phyloP scores from a whole-genome alignment of 805 yeast genomes.

The Kuraishia ogatae region DNA sequence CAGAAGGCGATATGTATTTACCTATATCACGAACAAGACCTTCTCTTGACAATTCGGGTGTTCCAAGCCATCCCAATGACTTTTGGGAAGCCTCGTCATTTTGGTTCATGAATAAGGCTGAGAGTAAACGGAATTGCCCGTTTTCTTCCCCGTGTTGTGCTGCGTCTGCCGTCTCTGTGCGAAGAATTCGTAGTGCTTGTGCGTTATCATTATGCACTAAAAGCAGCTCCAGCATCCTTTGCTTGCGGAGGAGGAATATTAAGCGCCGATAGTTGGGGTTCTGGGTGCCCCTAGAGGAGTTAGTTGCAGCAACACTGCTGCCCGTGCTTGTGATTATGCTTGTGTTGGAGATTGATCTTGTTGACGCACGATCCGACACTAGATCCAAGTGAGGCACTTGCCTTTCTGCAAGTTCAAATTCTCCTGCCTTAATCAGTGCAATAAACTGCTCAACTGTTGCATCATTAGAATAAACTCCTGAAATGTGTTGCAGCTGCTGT shows the following conservation, averaged over 20 bases:
- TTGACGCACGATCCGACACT: neutral
- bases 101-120: neutral
- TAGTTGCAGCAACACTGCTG: too few relatives aligned
- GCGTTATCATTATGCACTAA: neutral
- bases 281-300: neutral
- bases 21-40: neutral
- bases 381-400: neutral
- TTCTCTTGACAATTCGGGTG: neutral
- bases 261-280: neutral
- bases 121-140: neutral
- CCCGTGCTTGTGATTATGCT: neutral
- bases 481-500: neutral
- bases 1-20: neutral
- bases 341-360: neutral
- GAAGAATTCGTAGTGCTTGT: constrained; percentile 2
- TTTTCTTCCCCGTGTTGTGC: neutral
- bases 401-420: neutral
- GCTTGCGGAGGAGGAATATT: neutral
- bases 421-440: neutral
- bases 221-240: neutral
- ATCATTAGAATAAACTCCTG: constrained; percentile 1
- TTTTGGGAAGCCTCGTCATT: neutral
- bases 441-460: neutral
- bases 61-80: constrained; percentile 3
- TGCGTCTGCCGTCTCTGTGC: neutral